Conservation (phyloP, 2,329 filamentous ascomycete species). For the Diaporthe citrichinensis region DNA sequence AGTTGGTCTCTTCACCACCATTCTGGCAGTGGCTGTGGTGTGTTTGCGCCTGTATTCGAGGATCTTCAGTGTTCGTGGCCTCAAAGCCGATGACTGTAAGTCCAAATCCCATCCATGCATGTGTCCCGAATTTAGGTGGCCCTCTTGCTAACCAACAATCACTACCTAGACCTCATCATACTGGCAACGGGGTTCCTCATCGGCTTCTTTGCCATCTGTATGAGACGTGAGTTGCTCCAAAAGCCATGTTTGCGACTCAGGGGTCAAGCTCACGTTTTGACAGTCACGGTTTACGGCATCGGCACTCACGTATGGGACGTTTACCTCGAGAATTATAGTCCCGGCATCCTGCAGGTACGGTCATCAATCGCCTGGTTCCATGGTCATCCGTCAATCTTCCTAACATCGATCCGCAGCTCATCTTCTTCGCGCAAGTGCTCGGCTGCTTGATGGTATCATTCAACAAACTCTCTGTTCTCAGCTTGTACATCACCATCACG, state of each 20-base stretch:
- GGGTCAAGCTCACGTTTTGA: not conserved
- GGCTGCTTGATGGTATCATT: not conserved
- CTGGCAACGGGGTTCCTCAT: not conserved
- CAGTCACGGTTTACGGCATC: not conserved
- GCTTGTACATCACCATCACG: not conserved
- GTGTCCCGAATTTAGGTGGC: too few relatives aligned
- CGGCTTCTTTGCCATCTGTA: not conserved
- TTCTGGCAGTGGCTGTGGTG: not conserved
- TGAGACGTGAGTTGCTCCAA: not conserved
- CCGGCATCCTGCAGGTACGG: not conserved
- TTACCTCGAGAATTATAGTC: not conserved
- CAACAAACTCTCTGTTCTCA: not conserved
- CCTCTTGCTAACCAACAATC: not conserved
- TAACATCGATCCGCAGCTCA: not conserved
- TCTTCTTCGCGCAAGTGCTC: not conserved
- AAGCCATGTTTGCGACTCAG: not conserved
- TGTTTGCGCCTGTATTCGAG: not conserved
- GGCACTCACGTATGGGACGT: not conserved
- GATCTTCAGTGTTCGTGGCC: not conserved
- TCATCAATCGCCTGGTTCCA: rapidly evolving
- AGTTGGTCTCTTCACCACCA: not conserved
- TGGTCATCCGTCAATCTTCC: too few relatives aligned
- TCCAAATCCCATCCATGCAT: not conserved
- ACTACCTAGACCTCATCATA: not conserved
- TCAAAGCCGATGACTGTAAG: slow-evolving; percentile 4